Evolutionary conservation across 2,329 filamentous ascomycete genomes (phyloP).

Genomic region (Dactylonectria estremocensis): DNA sequence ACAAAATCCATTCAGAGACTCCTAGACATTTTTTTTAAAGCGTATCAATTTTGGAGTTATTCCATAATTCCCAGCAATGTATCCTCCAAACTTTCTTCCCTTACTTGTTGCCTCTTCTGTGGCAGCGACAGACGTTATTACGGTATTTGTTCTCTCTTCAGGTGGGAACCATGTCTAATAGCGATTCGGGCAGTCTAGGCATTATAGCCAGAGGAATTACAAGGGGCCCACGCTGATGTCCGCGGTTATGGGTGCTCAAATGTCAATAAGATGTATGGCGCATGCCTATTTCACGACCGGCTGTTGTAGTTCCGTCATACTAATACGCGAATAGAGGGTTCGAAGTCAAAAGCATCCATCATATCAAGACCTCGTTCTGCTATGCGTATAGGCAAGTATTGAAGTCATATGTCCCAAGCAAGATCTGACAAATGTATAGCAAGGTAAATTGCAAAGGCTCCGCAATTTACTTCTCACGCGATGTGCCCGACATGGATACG

Average conservation of each 20-base stretch:
- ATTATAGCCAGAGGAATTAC: conserved; percentile 1
- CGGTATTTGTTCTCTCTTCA: not conserved
- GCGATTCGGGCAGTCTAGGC: not conserved
- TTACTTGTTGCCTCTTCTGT: conserved; percentile 3
- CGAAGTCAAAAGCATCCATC: not conserved
- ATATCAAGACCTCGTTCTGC: conserved; percentile 2
- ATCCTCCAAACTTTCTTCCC: not conserved
- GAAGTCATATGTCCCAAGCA: not conserved
- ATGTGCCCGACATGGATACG: conserved; percentile 13
- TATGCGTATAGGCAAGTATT: conserved; percentile 6
- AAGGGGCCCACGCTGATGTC: conserved; percentile 4
- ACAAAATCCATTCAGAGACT: not conserved
- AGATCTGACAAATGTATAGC: not conserved
- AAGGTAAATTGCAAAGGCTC: conserved; percentile 15
- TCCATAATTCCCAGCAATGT: not conserved
- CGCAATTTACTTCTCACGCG: conserved; percentile 11
- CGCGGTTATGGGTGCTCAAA: conserved; percentile 1
- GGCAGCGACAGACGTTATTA: not conserved
- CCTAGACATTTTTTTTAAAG: not conserved
- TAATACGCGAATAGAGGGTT: not conserved
- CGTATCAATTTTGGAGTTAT: not conserved
- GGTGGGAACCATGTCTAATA: not conserved
- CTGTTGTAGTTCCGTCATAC: not conserved
- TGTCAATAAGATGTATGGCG: conserved; percentile 10
- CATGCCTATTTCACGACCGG: not conserved